Base-by-base conservation (phyloP, 305 asterid genomes). In the Fraxinus paxiana region DNA sequence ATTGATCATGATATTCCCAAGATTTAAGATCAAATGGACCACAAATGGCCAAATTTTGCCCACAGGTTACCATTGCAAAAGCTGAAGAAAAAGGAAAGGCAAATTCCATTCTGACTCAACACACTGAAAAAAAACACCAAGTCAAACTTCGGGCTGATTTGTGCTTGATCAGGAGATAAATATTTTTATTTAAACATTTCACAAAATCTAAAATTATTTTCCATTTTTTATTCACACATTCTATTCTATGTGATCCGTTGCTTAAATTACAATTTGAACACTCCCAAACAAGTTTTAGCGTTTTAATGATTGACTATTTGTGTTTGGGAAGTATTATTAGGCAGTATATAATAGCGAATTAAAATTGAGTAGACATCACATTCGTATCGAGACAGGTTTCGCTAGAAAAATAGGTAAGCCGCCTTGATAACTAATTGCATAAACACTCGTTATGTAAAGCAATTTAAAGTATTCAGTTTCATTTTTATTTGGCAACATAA, bases 1-100 rank as follows among this genome's bases (percentile, higher is more conserved):
- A 83, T 74, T 81, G 85, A 85, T 82, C 82, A 80, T 73, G 76
- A 15, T 83, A 86, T 88, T 80, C 81, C 83, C 81, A 65, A 75
- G 13, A 38, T 75, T 67, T 46, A 77, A 82, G 61, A 84, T 78
- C 82, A 75, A 75, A 78, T 38, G 74, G 74, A 77, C 81, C 81
- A 48, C 17, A 70, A 80, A 76, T 41, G 69, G 79, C 80, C 71
- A 73, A 46, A 13, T 13, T 41, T 41, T 83, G 79, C 54, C 75
- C n/a, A 73, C 75, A 80, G 82, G 84, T 75, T 77, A 1, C 56
- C 37, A 71, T 24, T 48, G 31, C 83, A 38, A 77, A 82, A 73
- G 46, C 33, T 67, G 20, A 75, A 20, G n/a, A n/a, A 77, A 79
- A n/a, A 33, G 38, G 0, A 63, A 82, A 84, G 70, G 82, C 34